Percentiles rank a stretch among this genome's conserved stretches.
Conservation (phyloP, 2,329 filamentous ascomycete species). For the Chaetomium sp. region DNA sequence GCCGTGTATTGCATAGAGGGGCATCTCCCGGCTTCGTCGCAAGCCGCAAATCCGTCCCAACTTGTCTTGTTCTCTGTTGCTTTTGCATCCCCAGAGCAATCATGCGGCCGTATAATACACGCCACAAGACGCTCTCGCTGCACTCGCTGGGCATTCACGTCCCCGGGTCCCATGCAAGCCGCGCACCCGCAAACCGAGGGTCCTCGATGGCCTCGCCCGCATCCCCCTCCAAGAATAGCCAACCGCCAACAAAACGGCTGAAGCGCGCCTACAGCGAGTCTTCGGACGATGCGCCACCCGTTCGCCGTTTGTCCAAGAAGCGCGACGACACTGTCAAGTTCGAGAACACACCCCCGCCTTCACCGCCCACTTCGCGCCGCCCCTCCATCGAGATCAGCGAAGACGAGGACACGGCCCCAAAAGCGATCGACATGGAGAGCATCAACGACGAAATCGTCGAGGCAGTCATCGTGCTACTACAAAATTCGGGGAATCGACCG, state of each 20-base stretch:
- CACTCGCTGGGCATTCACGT: constrained; percentile 91
- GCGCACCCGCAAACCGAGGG: constrained; percentile 53
- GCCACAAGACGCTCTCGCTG: constrained; percentile 91
- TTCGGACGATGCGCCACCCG: constrained; percentile 35
- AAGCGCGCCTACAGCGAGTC: constrained; percentile 73
- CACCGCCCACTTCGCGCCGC: constrained; percentile 55
- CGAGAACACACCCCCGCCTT: constrained; percentile 79
- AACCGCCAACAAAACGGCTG: constrained; percentile 63
- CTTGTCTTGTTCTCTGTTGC: constrained; percentile 12
- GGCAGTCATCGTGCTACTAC: constrained; percentile 82
- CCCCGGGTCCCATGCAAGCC: constrained; percentile 65
- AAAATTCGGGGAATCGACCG: constrained; percentile 87
- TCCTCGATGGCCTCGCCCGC: constrained; percentile 41
- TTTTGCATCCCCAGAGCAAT: constrained; percentile 11
- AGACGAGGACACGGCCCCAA: constrained; percentile 35
- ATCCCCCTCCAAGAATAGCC: constrained; percentile 39
- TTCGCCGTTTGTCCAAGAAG: constrained; percentile 40
- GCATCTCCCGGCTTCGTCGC: constrained; percentile 9
- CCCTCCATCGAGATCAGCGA: constrained; percentile 48
- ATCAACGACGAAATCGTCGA: constrained; percentile 97
- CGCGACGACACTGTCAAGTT: constrained; percentile 44
- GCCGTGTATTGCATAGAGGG: constrained; percentile 24
- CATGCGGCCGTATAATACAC: constrained; percentile 90
- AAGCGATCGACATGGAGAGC: constrained; percentile 73
- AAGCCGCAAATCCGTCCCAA: constrained; percentile 22